Percentiles rank a stretch among this genome's conserved stretches.
Conservation (phyloP, 306 rosid genomes). For the Rosa persica region DNA sequence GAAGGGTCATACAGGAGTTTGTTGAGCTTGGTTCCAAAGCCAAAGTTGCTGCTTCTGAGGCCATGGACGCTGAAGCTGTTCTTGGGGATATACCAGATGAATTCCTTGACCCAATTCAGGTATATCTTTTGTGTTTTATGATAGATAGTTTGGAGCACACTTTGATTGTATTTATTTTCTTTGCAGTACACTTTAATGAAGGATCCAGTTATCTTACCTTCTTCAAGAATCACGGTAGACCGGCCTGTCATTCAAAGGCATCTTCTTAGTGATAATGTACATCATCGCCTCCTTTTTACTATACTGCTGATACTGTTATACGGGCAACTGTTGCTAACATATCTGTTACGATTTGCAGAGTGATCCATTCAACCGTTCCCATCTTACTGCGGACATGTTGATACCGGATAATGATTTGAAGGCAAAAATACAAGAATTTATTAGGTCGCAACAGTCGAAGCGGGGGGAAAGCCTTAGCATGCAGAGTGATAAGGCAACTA, state of each 20-base stretch:
- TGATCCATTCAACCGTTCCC: slow-evolving; percentile 97
- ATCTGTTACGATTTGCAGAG: slow-evolving; percentile 50
- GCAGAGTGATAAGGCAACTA: slow-evolving; percentile 63
- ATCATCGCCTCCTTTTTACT: slow-evolving; percentile 5
- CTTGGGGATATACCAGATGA: slow-evolving; percentile 99
- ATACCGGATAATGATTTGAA: slow-evolving; percentile 69
- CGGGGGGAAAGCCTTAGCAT: slow-evolving; percentile 42
- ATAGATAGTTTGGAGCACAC: background rate
- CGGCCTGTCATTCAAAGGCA: slow-evolving; percentile 96
- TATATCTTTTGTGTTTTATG: slow-evolving; percentile 27
- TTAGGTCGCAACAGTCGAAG: slow-evolving; percentile 69
- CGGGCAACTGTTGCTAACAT: slow-evolving; percentile 13
- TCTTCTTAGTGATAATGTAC: slow-evolving; percentile 90
- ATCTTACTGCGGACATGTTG: slow-evolving; percentile 83
- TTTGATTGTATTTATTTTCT: background rate
- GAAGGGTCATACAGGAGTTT: slow-evolving; percentile 77
- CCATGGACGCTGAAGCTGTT: slow-evolving; percentile 89
- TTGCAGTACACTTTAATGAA: slow-evolving; percentile 95
- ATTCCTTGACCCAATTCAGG: slow-evolving; percentile 99
- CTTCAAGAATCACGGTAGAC: slow-evolving; percentile 87
- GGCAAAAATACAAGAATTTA: slow-evolving; percentile 75
- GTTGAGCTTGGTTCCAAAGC: slow-evolving; percentile 84
- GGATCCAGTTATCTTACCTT: slow-evolving; percentile 98
- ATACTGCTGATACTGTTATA: background rate
- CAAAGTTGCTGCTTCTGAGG: slow-evolving; percentile 88